Evolutionary conservation across 179 eudicot genomes (phyloP), one percentile per base, ranked within the genome.

Genomic region (Amaranthus tricolor): DNA sequence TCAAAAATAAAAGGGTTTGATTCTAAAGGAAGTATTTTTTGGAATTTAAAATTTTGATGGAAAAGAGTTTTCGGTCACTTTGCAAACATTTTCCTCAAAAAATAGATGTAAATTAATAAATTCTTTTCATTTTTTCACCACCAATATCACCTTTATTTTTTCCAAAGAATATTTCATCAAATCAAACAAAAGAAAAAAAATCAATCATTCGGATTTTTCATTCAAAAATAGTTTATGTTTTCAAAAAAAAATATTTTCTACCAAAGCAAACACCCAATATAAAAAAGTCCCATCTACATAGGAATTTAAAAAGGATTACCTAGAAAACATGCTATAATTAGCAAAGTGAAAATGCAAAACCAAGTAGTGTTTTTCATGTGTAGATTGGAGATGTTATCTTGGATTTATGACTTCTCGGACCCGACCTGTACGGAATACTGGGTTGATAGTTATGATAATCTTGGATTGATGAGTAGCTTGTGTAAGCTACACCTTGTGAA

Each of bases 301-400:
- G 19, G 19, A 17, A 9, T 19, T 49, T 11, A 12, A 68, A 0
- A 48, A 66, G 52, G 16, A 57, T 51, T 68, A 68, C 71, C 71
- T 9, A 68, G 58, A 52, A 52, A 13, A 52, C 58, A 68, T 21
- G 58, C 59, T 21, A 67, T 67, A 9, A 24, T 13, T 6, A 51
- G 16, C 57, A 67, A 67, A 6, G 45, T 52, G 44, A 31, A 31
- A 31, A 51, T 21, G 47, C 59, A 68, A 21, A 68, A 21, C 59
- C n/a, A 68, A 51, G 52, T 21, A 24, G 58, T 68, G 13, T 17
- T 63, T 40, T 52, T 68, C 71, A 68, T 68, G 58, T 49, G 56
- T 67, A 67, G 40, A 31, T 31, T 31, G 40, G 14, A 51, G 40
- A 48, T 17, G 15, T 9, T 40, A 45, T 62, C 48, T 62, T 62